A percentile compares a stretch with the other conserved stretches of the same genome.
These are phyloP conservation scores for Diphasiastrum complanatum DNA, from an alignment of 83 land plant genomes.

Conservation along the genomic window DNA sequence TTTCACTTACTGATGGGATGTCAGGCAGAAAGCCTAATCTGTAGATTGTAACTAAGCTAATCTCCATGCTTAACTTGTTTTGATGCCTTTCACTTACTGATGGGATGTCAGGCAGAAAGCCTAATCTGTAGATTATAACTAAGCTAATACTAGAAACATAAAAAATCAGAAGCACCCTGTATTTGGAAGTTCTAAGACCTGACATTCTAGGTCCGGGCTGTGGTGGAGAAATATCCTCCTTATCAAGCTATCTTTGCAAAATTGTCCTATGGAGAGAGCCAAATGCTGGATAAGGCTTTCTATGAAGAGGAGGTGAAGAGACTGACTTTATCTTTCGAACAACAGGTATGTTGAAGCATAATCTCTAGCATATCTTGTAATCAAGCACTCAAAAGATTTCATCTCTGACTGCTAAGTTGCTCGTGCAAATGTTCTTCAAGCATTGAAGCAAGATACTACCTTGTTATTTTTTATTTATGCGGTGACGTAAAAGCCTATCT, in stretches of 20 bases:
- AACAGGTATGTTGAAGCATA: conserved; percentile 91
- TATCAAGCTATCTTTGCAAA: conserved; percentile 89
- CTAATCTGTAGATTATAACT: no score
- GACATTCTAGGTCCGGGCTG: conserved; percentile 68
- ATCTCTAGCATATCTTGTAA: neutral
- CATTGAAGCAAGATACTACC: no score
- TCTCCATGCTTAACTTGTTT: neutral
- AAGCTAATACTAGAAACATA: no score
- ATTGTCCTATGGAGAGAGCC: conserved; percentile 90
- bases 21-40: no score
- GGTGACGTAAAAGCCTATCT: no score
- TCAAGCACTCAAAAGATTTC: no score
- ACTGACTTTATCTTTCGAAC: conserved; percentile 85
- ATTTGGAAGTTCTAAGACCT: neutral
- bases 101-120: no score
- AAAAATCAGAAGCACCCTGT: neutral
- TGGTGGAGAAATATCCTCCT: conserved; percentile 93
- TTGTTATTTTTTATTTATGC: no score
- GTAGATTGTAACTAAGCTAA: no score
- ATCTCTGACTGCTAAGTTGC: no score
- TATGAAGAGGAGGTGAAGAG: conserved; percentile 98
- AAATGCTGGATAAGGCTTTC: conserved; percentile 95
- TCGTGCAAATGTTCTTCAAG: no score
- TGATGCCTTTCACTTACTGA: neutral
- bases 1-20: neutral